Evolutionary conservation across 2,329 filamentous ascomycete species (phyloP), one percentile per base, ranked within the genome.

Genomic region (Xylariaceae sp.): DNA sequence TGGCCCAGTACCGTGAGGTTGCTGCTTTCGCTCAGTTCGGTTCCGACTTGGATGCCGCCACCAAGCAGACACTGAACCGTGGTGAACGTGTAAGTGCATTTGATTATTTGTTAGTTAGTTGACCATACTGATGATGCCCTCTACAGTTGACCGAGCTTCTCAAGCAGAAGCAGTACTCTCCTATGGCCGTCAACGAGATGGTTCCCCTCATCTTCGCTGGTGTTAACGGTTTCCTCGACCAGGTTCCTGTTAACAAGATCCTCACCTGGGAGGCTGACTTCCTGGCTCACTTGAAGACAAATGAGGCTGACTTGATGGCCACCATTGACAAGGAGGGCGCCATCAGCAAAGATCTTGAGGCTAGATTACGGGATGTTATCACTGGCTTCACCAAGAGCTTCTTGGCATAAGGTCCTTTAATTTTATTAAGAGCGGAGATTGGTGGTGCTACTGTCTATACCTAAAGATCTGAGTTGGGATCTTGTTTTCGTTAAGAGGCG

Each of bases 1-100:
- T 99, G 88, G 94, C 94, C 70, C 94, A 99, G 83, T 99, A 99
- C 86, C 94, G 94, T 94, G 94, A 99, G 80, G 94, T 99, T 62
- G 94, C 94, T 71, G 94, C 94, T 68, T 99, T 99, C 80, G 92
- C 94, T 69, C 94, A 99, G 81, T 99, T 99, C 85, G 94, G 94
- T 87, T 99, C 94, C 73, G 94, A 99, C 84, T 83, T 99, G 67
- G 94, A 99, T 80, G 94, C 94, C 68, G 85, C 94, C 67, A 99
- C 94, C 77, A 97, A 96, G 87, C 94, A 97, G 83, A 97, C 92
- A 61, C 87, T 99, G 66, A 86, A 74, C 81, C 92, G 94, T 87
- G 94, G 94, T 89, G 92, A 97, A 83, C 92, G 94, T 83, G 86
- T 91, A 81, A 82, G 82, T 80, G 53, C n/a, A 37, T 40, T 6